Percentiles rank a stretch among this genome's conserved stretches.
Evolutionary conservation across 75 land plant species (phyloP).

Genomic region (Larix kaempferi): DNA sequence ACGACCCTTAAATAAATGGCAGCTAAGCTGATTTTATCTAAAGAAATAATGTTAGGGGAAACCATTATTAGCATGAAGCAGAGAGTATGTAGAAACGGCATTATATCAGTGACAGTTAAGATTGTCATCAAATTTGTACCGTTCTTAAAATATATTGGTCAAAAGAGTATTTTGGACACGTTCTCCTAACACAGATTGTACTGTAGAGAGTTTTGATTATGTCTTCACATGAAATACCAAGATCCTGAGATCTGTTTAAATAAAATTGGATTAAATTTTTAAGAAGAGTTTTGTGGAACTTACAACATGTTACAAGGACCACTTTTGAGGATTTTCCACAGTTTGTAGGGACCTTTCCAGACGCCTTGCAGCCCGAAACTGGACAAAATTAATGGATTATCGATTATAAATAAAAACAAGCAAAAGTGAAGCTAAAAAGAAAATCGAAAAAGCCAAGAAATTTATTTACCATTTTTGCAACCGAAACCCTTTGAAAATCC

Average conservation of each 20-base stretch:
- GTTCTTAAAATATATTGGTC: too few relatives aligned
- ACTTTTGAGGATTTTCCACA: neutral
- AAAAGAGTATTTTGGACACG: too few relatives aligned
- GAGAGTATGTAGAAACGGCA: neutral
- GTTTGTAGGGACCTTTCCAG: neutral
- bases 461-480: slow-evolving; percentile 4
- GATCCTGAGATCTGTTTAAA: neutral
- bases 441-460: neutral
- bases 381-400: neutral
- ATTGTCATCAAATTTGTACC: neutral
- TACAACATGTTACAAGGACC: neutral
- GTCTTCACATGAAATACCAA: too few relatives aligned
- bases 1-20: neutral
- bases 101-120: neutral
- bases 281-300: neutral
- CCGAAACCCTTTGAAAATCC: slow-evolving; percentile 6
- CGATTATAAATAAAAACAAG: slow-evolving; percentile 4
- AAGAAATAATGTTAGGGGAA: neutral
- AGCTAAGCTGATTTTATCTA: too few relatives aligned
- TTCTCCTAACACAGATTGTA: too few relatives aligned
- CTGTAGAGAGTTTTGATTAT: too few relatives aligned
- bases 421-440: neutral
- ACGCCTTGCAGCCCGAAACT: neutral
- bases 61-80: slow-evolving; percentile 18
- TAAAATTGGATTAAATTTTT: neutral